Conservation (phyloP, 2,329 filamentous ascomycete species). For the Colletotrichum australisinense region DNA sequence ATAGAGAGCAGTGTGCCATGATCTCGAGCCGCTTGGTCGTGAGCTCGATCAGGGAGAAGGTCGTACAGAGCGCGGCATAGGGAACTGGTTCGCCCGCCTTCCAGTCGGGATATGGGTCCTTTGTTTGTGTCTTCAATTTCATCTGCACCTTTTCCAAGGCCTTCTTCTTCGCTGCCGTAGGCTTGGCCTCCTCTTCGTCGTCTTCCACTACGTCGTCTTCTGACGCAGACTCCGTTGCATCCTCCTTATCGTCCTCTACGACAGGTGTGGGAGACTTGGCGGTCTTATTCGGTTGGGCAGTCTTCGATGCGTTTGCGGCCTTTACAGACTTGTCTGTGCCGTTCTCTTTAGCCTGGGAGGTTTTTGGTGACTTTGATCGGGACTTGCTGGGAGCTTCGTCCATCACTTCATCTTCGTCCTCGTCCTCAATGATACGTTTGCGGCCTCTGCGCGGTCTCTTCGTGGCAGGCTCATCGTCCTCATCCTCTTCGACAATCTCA, state of each 20-base stretch:
- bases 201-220: constrained; percentile 63
- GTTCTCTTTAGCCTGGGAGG: constrained; percentile 4
- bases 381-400: constrained; percentile 45
- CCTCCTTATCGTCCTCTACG: constrained; percentile 42
- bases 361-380: constrained; percentile 29
- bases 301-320: constrained; percentile 40
- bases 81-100: constrained; percentile 88
- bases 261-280: constrained; percentile 39
- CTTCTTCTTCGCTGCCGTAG: constrained; percentile 80
- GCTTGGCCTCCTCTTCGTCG: constrained; percentile 72
- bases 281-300: neutral
- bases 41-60: constrained; percentile 94
- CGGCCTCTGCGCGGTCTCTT: constrained; percentile 66
- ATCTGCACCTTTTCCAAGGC: constrained; percentile 84
- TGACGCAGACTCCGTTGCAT: constrained; percentile 48
- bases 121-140: constrained; percentile 73
- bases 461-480: constrained; percentile 68
- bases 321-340: constrained; percentile 30
- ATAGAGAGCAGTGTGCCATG: constrained; percentile 87
- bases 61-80: constrained; percentile 93
- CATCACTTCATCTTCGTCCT: constrained; percentile 62
- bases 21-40: constrained; percentile 93
- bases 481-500: constrained; percentile 59
- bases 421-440: constrained; percentile 56
- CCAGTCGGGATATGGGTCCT: constrained; percentile 96